phyloP scores from a whole-genome alignment of 2,329 filamentous ascomycete genomes.

The Chaetomium sp. region DNA sequence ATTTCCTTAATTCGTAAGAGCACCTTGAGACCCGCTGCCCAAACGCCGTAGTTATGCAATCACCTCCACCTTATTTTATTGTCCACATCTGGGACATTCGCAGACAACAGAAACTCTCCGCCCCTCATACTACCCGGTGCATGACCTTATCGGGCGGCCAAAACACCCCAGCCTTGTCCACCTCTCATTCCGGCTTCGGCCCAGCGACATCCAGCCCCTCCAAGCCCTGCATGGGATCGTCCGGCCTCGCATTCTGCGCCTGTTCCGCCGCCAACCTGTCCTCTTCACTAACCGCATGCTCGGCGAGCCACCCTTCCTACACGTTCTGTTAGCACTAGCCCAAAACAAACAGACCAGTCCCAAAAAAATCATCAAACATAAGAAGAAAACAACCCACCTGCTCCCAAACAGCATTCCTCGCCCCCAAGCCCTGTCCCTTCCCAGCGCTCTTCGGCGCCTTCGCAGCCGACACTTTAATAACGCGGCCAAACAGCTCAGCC shows the following conservation, averaged over 20 bases:
- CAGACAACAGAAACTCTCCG: neutral
- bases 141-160: neutral
- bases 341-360: slow-evolving; percentile 9
- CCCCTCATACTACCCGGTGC: neutral
- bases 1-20: slow-evolving; percentile 10
- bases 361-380: neutral
- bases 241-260: slow-evolving; percentile 48
- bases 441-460: slow-evolving; percentile 86
- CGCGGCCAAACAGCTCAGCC: slow-evolving; percentile 84
- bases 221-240: slow-evolving; percentile 92
- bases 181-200: slow-evolving; percentile 61
- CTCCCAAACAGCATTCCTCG: slow-evolving; percentile 93
- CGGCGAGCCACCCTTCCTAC: slow-evolving; percentile 88
- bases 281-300: slow-evolving; percentile 78
- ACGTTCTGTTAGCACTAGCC: slow-evolving; percentile 7
- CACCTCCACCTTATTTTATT: neutral
- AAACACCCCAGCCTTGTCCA: neutral
- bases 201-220: slow-evolving; percentile 92
- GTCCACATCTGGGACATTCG: too few species aligned
- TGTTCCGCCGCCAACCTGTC: slow-evolving; percentile 57
- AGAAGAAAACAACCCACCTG: slow-evolving; percentile 57
- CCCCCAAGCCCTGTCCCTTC: slow-evolving; percentile 63
- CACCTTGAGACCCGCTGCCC: slow-evolving; percentile 7
- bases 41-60: slow-evolving; percentile 44
- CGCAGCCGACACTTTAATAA: slow-evolving; percentile 85